These are phyloP conservation scores for Microcyclospora pomicola DNA, from an alignment of 2,329 filamentous ascomycete species.

Conservation along the genomic window DNA sequence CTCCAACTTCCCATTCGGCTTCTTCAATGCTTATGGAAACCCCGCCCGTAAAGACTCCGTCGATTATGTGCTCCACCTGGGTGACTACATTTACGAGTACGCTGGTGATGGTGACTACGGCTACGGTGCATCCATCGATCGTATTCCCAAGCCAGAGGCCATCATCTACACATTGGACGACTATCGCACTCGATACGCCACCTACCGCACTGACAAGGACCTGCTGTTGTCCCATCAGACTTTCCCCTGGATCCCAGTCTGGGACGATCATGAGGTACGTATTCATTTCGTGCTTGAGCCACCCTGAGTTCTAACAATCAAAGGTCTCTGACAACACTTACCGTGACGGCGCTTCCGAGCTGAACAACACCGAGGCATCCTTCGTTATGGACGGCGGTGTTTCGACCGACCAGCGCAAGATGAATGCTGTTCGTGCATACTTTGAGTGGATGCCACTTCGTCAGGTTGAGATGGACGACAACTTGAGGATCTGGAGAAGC, in stretches of 20 bases:
- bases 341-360: slow-evolving; percentile 43
- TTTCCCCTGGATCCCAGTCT: slow-evolving; percentile 50
- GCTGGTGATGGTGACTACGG: slow-evolving; percentile 26
- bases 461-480: slow-evolving; percentile 55
- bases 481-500: slow-evolving; percentile 52
- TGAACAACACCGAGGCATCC: slow-evolving; percentile 54
- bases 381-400: slow-evolving; percentile 45
- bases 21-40: slow-evolving; percentile 26
- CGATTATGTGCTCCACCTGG: slow-evolving; percentile 33
- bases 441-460: slow-evolving; percentile 49
- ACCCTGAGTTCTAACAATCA: slow-evolving; percentile 33
- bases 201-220: slow-evolving; percentile 48
- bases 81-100: slow-evolving; percentile 53
- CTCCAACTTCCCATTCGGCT: slow-evolving; percentile 43
- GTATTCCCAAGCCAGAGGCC: slow-evolving; percentile 40
- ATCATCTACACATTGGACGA: slow-evolving; percentile 42
- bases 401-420: slow-evolving; percentile 59
- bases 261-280: slow-evolving; percentile 41
- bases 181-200: slow-evolving; percentile 45
- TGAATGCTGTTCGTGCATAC: slow-evolving; percentile 58
- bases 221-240: slow-evolving; percentile 41
- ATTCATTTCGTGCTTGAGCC: background rate
- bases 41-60: slow-evolving; percentile 30
- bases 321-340: slow-evolving; percentile 54
- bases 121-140: slow-evolving; percentile 38